Conservation (phyloP, 352 stramenopile genomes). For the Pythium guiyangense region DNA sequence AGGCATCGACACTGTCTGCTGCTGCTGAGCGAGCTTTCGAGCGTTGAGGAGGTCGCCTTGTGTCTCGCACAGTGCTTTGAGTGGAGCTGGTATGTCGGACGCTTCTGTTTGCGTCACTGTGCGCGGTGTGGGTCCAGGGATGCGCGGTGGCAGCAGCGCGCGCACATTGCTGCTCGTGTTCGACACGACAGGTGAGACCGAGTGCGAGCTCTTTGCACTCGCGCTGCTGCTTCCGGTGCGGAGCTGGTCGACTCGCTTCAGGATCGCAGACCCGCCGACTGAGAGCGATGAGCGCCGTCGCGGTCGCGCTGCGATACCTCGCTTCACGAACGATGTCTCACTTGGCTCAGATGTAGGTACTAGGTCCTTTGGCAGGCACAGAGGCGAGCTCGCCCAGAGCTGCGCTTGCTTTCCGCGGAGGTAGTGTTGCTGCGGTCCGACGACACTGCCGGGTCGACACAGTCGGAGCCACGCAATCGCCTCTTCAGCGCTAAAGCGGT, state of each 20-base stretch:
- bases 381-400: slow-evolving; percentile 4
- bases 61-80: background rate
- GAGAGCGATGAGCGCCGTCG: slow-evolving; percentile 9
- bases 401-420: slow-evolving; percentile 62
- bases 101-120: background rate
- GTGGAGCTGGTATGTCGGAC: background rate
- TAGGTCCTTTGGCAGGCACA: background rate
- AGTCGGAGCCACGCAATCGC: slow-evolving; percentile 92
- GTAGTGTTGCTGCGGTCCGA: slow-evolving; percentile 93
- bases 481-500: slow-evolving; percentile 88
- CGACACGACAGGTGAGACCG: background rate
- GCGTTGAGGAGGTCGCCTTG: slow-evolving; percentile 10
- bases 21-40: slow-evolving; percentile 4
- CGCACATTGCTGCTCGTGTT: background rate
- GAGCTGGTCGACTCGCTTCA: slow-evolving; percentile 13
- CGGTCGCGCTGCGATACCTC: slow-evolving; percentile 6
- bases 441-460: slow-evolving; percentile 89
- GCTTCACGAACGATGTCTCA: background rate
- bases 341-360: background rate
- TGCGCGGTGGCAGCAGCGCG: slow-evolving; percentile 10
- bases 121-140: background rate
- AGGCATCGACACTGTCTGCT: background rate
- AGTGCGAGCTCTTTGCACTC: slow-evolving; percentile 11
- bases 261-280: slow-evolving; percentile 1
- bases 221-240: background rate